phyloP scores from a whole-genome alignment of 1,284 basidiomycete genomes.

The Takashimella tepidaria region DNA sequence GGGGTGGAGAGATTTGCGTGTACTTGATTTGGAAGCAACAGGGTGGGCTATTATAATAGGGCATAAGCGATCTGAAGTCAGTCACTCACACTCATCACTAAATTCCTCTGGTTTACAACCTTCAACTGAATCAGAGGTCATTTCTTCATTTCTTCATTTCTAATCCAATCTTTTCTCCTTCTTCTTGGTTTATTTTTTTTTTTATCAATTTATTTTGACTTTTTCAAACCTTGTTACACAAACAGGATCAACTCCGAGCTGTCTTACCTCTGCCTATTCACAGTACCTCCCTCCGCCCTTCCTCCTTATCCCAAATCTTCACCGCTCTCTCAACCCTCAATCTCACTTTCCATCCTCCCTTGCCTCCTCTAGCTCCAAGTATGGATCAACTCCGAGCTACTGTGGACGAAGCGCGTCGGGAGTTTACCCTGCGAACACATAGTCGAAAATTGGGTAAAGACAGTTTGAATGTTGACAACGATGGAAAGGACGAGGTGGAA shows the following conservation, averaged over 20 bases:
- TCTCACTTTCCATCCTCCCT: conserved; percentile 18
- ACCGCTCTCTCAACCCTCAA: conserved; percentile 18
- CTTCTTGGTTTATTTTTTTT: neutral
- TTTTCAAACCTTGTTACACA: neutral
- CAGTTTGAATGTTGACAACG: neutral
- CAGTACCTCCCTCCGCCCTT: conserved; percentile 39
- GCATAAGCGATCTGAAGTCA: conserved; percentile 36
- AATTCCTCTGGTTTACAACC: neutral
- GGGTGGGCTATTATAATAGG: conserved; percentile 41
- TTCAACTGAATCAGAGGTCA: neutral
- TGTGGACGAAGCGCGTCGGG: too few relatives aligned
- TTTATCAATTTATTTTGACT: neutral
- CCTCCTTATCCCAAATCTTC: conserved; percentile 37
- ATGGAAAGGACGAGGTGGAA: neutral
- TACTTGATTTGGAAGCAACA: conserved; percentile 21
- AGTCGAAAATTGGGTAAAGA: too few relatives aligned
- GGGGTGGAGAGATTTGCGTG: conserved; percentile 44
- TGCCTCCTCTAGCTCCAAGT: conserved; percentile 26
- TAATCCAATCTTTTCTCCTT: neutral
- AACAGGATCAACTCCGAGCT: conserved; percentile 41
- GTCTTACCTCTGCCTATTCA: conserved; percentile 44
- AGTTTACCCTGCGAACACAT: conserved; percentile 7
- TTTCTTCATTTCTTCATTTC: too few relatives aligned
- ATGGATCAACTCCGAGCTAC: conserved; percentile 27
- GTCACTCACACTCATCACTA: conserved; percentile 10